Conservation (phyloP, 371 early-diverging fungal genomes). For the Vairimorpha ceranae region DNA sequence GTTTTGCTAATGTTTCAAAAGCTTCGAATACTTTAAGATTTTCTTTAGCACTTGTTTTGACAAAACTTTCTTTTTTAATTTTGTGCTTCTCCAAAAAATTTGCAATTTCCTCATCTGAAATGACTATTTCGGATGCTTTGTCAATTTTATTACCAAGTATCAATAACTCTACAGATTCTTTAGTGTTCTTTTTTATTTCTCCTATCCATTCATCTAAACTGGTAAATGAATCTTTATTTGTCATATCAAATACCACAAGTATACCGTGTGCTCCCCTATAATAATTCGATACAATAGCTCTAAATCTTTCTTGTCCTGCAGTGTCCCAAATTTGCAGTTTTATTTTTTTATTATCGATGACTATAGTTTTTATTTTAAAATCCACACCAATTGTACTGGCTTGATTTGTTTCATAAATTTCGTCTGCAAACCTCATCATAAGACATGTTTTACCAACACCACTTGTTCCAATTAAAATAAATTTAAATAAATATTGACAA, state of each 20-base stretch:
- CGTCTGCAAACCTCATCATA: constrained; percentile 88
- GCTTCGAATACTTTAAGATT: constrained; percentile 40
- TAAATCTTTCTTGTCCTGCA: constrained; percentile 98
- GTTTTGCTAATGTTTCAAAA: constrained; percentile 42
- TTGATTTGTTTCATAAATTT: constrained; percentile 84
- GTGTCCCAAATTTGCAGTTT: constrained; percentile 99
- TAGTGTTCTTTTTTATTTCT: constrained; percentile 86
- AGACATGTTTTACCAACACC: constrained; percentile 94
- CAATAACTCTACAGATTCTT: constrained; percentile 84
- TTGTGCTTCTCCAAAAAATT: constrained; percentile 38
- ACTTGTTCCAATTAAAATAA: constrained; percentile 91
- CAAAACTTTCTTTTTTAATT: constrained; percentile 35
- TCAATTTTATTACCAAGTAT: constrained; percentile 96
- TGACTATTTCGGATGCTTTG: constrained; percentile 74
- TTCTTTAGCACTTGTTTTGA: constrained; percentile 57
- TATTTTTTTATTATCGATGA: constrained; percentile 76
- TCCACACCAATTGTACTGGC: constrained; percentile 99
- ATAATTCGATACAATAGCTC: constrained; percentile 86
- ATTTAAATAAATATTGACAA: constrained; percentile 83
- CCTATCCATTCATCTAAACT: constrained; percentile 93
- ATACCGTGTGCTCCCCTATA: constrained; percentile 81
- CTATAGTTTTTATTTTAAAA: constrained; percentile 89
- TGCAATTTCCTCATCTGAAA: constrained; percentile 65
- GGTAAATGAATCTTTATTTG: constrained; percentile 86
- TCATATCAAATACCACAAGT: constrained; percentile 94